These are phyloP conservation scores for Neonectria ditissima DNA, from an alignment of 2,329 filamentous ascomycete genomes.

Conservation along the genomic window DNA sequence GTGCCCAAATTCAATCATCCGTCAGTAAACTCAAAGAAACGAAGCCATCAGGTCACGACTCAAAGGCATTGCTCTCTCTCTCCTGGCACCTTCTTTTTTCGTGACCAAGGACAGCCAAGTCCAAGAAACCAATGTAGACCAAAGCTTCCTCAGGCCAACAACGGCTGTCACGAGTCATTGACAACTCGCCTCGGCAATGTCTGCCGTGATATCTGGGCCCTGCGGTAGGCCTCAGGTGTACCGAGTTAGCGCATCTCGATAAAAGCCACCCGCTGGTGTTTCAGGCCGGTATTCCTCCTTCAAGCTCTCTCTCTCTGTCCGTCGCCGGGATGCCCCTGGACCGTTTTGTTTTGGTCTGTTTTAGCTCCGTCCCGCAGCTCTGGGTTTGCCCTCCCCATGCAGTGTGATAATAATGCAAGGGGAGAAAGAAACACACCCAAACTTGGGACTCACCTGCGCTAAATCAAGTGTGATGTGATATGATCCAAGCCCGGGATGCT, in stretches of 20 bases:
- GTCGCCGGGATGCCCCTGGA: neutral
- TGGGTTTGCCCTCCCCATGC: neutral
- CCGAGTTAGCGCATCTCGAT: neutral
- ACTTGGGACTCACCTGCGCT: constrained; percentile 6
- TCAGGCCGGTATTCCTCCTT: constrained; percentile 4
- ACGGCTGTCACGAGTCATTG: neutral
- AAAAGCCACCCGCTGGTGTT: constrained; percentile 14
- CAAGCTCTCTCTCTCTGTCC: neutral
- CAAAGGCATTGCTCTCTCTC: neutral
- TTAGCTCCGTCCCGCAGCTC: constrained; percentile 12
- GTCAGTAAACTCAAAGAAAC: neutral
- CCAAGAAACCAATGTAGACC: neutral
- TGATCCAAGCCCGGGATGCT: neutral
- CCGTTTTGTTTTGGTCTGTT: constrained; percentile 3
- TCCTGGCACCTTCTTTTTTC: neutral
- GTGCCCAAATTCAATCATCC: neutral
- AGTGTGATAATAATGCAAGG: too few relatives aligned
- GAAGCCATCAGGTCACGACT: neutral
- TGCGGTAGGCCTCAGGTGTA: constrained; percentile 20
- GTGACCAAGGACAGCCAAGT: too few relatives aligned
- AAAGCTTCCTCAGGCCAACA: neutral
- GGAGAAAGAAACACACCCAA: neutral
- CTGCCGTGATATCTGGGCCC: neutral
- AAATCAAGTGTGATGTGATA: neutral
- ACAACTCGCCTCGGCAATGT: neutral